Conservation (phyloP, 129 eudicot species). For the Tagetes patula region DNA sequence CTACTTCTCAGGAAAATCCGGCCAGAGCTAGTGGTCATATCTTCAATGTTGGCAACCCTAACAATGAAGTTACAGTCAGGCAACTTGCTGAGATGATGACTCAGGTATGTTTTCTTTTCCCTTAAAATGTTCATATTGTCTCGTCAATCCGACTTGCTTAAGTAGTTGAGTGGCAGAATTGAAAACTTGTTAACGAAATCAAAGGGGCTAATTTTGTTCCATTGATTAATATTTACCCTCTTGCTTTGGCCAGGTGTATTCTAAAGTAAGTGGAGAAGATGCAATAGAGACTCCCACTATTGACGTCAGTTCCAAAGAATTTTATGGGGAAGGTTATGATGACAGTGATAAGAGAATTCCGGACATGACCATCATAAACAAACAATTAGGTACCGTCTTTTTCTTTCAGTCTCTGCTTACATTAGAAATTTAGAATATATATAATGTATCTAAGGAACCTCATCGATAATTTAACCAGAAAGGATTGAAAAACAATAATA, state of each 20-base stretch:
- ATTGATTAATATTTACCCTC: neutral
- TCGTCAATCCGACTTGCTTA: neutral
- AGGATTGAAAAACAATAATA: neutral
- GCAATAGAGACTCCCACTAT: constrained; percentile 68
- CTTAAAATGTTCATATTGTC: neutral
- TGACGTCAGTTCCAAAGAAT: constrained; percentile 88
- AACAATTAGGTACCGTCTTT: constrained; percentile 60
- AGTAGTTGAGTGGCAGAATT: neutral
- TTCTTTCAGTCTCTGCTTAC: constrained; percentile 1
- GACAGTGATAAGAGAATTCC: constrained; percentile 98
- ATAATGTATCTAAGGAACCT: neutral
- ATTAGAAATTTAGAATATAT: neutral
- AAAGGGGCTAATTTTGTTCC: neutral
- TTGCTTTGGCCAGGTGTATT: constrained; percentile 55
- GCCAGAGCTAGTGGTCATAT: constrained; percentile 93
- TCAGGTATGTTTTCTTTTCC: constrained; percentile 41
- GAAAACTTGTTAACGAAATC: neutral
- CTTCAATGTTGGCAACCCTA: constrained; percentile 93
- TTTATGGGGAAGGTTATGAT: constrained; percentile 95
- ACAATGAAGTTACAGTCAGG: constrained; percentile 98
- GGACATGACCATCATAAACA: constrained; percentile 93
- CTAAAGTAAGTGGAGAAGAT: constrained; percentile 88
- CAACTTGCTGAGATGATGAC: constrained; percentile 99
- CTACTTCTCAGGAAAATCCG: constrained; percentile 74
- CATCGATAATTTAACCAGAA: neutral